Evolutionary conservation across 2,329 filamentous ascomycete species (phyloP).

Genomic region (Mycosphaerella sp.): DNA sequence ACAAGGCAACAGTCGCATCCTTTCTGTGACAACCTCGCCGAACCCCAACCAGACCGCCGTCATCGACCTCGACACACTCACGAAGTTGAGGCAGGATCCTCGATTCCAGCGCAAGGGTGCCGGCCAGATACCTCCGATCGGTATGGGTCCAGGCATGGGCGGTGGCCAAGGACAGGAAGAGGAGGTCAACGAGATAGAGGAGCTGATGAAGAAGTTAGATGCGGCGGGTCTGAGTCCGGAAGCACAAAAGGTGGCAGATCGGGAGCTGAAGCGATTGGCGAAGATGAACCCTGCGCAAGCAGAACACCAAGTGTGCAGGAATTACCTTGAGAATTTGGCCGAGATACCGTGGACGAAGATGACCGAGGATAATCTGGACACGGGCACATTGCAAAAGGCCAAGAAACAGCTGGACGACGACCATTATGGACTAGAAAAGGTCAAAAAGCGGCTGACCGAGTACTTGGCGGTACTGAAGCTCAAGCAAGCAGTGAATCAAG

Average conservation of each 20-base stretch:
- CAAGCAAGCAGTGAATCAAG: slow-evolving; percentile 83
- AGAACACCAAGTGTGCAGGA: slow-evolving; percentile 88
- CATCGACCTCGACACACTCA: slow-evolving; percentile 41
- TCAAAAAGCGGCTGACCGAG: slow-evolving; percentile 92
- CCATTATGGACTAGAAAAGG: slow-evolving; percentile 92
- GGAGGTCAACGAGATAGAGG: slow-evolving; percentile 82
- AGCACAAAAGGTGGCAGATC: slow-evolving; percentile 80
- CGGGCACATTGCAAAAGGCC: slow-evolving; percentile 69
- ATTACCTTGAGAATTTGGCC: slow-evolving; percentile 86
- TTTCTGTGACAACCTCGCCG: slow-evolving; percentile 61
- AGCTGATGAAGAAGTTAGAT: slow-evolving; percentile 80
- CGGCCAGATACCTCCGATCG: slow-evolving; percentile 26
- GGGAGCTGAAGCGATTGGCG: slow-evolving; percentile 77
- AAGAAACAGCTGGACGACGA: slow-evolving; percentile 90
- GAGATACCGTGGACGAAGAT: slow-evolving; percentile 87
- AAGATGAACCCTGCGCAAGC: slow-evolving; percentile 97
- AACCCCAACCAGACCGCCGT: slow-evolving; percentile 35
- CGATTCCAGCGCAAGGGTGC: slow-evolving; percentile 34
- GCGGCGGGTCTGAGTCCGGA: slow-evolving; percentile 75
- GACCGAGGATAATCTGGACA: slow-evolving; percentile 79
- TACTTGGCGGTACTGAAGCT: slow-evolving; percentile 94
- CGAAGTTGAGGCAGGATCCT: slow-evolving; percentile 40
- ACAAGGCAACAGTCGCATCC: slow-evolving; percentile 81
- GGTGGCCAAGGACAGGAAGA: slow-evolving; percentile 55
- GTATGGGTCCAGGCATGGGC: slow-evolving; percentile 31